These are phyloP conservation scores for Starmerella floris DNA, from an alignment of 805 yeast species.

Conservation along the genomic window DNA sequence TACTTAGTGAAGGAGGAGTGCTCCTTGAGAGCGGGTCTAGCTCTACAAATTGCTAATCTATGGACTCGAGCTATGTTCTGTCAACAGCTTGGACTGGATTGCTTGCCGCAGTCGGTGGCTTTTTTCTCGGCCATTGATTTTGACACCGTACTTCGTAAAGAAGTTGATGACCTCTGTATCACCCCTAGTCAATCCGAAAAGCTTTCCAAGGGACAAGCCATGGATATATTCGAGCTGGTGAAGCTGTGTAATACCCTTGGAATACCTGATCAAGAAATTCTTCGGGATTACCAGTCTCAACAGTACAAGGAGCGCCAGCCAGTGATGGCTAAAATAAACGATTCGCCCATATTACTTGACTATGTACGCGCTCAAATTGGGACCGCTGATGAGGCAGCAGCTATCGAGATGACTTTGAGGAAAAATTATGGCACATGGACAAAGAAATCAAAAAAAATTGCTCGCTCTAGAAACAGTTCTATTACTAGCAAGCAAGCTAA, in stretches of 20 bases:
- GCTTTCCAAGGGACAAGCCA: slow-evolving; percentile 66
- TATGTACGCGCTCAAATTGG: slow-evolving; percentile 16
- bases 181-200: slow-evolving; percentile 73
- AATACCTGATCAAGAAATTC: neutral
- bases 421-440: neutral
- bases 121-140: slow-evolving; percentile 90
- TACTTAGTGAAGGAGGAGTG: slow-evolving; percentile 64
- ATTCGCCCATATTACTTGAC: slow-evolving; percentile 7
- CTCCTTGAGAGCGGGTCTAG: slow-evolving; percentile 60
- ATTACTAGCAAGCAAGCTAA: too few relatives aligned
- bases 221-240: slow-evolving; percentile 45
- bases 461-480: neutral
- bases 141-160: slow-evolving; percentile 78
- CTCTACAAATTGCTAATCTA: slow-evolving; percentile 74
- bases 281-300: slow-evolving; percentile 2
- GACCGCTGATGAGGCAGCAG: slow-evolving; percentile 5
- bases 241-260: slow-evolving; percentile 20
- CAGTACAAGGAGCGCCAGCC: slow-evolving; percentile 6
- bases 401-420: slow-evolving; percentile 6
- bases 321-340: slow-evolving; percentile 10
- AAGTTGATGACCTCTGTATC: slow-evolving; percentile 78
- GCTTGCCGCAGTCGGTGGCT: slow-evolving; percentile 89
- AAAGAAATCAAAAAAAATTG: neutral
- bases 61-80: slow-evolving; percentile 97
- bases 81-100: slow-evolving; percentile 77